These are phyloP conservation scores for Trichophyton equinum DNA, from an alignment of 2,329 filamentous ascomycete species.

Conservation along the genomic window DNA sequence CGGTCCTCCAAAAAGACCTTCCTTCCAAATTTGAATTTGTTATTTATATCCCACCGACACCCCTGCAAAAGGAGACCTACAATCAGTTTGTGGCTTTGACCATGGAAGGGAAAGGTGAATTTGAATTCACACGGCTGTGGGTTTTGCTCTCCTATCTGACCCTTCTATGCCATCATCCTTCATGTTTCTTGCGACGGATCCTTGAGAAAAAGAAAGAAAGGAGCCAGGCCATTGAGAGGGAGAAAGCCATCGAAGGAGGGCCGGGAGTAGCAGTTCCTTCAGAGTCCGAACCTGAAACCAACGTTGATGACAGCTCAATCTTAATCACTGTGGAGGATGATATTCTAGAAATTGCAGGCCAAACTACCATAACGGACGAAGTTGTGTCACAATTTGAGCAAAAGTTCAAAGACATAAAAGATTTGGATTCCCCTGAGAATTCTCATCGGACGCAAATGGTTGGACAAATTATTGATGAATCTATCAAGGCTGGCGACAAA, in stretches of 20 bases:
- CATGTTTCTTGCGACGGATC: slow-evolving; percentile 40
- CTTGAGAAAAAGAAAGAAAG: slow-evolving; percentile 19
- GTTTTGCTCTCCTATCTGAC: slow-evolving; percentile 42
- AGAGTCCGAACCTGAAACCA: slow-evolving; percentile 7
- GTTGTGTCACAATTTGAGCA: slow-evolving; percentile 14
- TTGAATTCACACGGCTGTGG: slow-evolving; percentile 37
- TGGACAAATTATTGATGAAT: slow-evolving; percentile 56
- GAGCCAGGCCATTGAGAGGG: neutral
- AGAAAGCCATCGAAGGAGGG: neutral
- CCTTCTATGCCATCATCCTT: slow-evolving; percentile 48
- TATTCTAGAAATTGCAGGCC: neutral
- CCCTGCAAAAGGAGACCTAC: slow-evolving; percentile 54
- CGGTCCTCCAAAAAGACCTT: slow-evolving; percentile 52
- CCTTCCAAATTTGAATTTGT: slow-evolving; percentile 72
- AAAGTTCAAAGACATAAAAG: slow-evolving; percentile 21
- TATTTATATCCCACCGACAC: slow-evolving; percentile 57
- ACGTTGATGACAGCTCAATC: slow-evolving; percentile 6
- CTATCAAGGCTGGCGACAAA: slow-evolving; percentile 53
- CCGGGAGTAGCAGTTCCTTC: slow-evolving; percentile 3
- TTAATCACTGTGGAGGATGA: neutral
- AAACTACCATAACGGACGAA: neutral
- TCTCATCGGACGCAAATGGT: slow-evolving; percentile 60
- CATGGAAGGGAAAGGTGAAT: slow-evolving; percentile 20
- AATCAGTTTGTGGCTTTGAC: slow-evolving; percentile 34
- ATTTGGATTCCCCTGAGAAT: slow-evolving; percentile 33